phyloP scores from a whole-genome alignment of 352 stramenopile species.

The Phytophthora cactorum region DNA sequence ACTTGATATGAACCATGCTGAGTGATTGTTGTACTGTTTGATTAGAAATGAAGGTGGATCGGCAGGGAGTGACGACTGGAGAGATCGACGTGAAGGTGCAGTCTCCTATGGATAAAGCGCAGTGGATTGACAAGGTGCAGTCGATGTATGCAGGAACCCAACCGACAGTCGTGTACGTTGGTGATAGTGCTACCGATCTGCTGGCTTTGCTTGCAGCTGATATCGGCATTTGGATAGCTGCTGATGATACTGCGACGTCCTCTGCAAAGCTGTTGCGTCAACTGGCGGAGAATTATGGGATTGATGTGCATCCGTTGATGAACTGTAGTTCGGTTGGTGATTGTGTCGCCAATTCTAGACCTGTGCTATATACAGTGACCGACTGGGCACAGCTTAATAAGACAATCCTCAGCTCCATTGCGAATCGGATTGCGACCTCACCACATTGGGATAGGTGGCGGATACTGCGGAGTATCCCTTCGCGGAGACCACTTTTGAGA shows the following conservation, averaged over 20 bases:
- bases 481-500: no score
- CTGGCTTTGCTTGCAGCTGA: constrained; percentile 68
- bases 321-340: constrained; percentile 20
- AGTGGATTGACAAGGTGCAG: constrained; percentile 32
- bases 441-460: no score
- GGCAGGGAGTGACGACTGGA: constrained; percentile 50
- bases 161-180: constrained; percentile 54
- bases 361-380: constrained; percentile 31
- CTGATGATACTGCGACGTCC: constrained; percentile 1
- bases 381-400: constrained; percentile 31
- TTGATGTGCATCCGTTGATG: constrained; percentile 37
- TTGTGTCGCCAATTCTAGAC: constrained; percentile 17
- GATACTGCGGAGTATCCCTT: no score
- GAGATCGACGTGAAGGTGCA: constrained; percentile 60
- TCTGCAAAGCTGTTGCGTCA: constrained; percentile 20
- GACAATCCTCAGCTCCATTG: background rate
- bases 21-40: constrained; percentile 9
- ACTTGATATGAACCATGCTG: background rate
- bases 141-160: background rate
- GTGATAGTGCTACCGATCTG: constrained; percentile 74
- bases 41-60: constrained; percentile 58
- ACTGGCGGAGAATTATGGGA: constrained; percentile 42
- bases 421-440: no score
- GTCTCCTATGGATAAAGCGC: constrained; percentile 62
- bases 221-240: constrained; percentile 53